phyloP scores from a whole-genome alignment of 768 basidiomycete species.

The Aureoboletus auriporus region DNA sequence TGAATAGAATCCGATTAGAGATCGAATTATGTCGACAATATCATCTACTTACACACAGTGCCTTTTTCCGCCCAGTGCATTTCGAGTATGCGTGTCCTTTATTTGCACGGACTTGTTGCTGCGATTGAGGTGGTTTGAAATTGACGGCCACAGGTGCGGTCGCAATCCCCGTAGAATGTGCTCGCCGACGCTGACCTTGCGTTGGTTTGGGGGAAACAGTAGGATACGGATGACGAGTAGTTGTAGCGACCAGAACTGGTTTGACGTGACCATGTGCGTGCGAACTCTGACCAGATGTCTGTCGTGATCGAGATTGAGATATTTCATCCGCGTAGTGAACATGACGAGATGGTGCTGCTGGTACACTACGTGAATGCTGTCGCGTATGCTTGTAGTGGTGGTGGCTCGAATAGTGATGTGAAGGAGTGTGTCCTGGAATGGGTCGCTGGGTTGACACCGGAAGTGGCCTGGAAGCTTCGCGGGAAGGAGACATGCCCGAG shows the following conservation, averaged over 20 bases:
- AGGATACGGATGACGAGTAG: background rate
- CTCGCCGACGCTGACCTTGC: conserved; percentile 18
- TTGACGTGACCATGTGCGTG: background rate
- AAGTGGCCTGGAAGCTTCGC: background rate
- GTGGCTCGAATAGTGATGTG: conserved; percentile 5
- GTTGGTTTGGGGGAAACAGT: conserved; percentile 5
- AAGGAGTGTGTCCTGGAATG: conserved; percentile 1
- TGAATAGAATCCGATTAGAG: conserved; percentile 19
- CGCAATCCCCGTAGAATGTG: conserved; percentile 16
- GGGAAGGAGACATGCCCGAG: background rate
- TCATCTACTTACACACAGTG: conserved; percentile 36
- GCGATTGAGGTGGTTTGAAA: conserved; percentile 4
- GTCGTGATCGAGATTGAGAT: conserved; percentile 8
- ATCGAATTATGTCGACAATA: background rate
- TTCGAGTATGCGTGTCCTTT: conserved; percentile 39
- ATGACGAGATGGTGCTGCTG: conserved; percentile 18
- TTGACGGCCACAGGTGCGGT: background rate
- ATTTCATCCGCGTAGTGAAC: conserved; percentile 24
- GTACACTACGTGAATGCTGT: conserved; percentile 8
- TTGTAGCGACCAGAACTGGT: conserved; percentile 1
- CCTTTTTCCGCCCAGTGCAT: conserved; percentile 51
- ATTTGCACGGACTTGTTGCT: background rate
- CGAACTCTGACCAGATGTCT: conserved; percentile 5
- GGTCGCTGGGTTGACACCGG: conserved; percentile 4
- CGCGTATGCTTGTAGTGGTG: background rate